phyloP scores from a whole-genome alignment of 1,139 yeast species.

The Yamadazyma membranifaciens region DNA sequence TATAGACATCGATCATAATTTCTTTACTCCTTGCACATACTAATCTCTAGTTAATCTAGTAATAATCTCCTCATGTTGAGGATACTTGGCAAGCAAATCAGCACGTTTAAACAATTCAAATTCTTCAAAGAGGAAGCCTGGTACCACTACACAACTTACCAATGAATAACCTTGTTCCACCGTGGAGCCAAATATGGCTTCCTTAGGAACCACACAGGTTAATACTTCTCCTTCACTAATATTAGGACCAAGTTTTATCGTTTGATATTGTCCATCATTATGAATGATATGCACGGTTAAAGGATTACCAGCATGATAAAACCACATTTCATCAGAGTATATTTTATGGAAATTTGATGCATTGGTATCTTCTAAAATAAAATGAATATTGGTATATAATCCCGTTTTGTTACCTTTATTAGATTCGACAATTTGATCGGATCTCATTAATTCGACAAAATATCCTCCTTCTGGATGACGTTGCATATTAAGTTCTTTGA shows the following conservation, averaged over 20 bases:
- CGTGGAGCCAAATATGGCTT: constrained; percentile 19
- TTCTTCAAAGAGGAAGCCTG: constrained; percentile 20
- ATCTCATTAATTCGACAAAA: constrained; percentile 14
- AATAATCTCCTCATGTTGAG: constrained; percentile 18
- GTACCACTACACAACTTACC: constrained; percentile 20
- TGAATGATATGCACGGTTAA: constrained; percentile 20
- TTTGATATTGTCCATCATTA: constrained; percentile 16
- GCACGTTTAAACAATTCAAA: constrained; percentile 16
- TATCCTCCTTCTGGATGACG: constrained; percentile 22
- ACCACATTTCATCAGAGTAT: constrained; percentile 21
- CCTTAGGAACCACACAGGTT: constrained; percentile 19
- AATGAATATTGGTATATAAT: constrained; percentile 19
- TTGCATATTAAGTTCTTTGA: constrained; percentile 13
- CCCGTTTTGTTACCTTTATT: constrained; percentile 19
- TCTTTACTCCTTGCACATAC: not conserved
- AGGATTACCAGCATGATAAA: constrained; percentile 19
- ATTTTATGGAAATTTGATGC: constrained; percentile 21
- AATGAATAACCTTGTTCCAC: constrained; percentile 17
- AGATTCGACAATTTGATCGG: constrained; percentile 14
- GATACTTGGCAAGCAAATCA: constrained; percentile 15
- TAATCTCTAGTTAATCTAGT: constrained; percentile 14
- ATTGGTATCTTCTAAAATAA: constrained; percentile 17
- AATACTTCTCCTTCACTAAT: constrained; percentile 16
- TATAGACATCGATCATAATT: not conserved
- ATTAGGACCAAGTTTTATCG: constrained; percentile 15